Evolutionary conservation across 179 eudicot genomes (phyloP).

Genomic region (Silene noctiflora): DNA sequence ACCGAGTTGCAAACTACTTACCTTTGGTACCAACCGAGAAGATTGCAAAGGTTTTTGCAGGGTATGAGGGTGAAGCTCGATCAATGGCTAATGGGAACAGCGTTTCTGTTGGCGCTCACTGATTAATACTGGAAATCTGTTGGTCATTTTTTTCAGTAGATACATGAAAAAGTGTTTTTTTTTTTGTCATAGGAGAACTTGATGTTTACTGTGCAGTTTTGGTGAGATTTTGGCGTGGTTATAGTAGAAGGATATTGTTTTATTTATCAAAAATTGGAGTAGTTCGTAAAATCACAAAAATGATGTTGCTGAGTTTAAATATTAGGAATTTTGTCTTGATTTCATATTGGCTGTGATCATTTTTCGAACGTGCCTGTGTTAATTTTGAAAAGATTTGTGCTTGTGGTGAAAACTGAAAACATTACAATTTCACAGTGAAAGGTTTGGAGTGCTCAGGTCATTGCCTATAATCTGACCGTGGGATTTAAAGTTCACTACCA

Average conservation of each 20-base stretch:
- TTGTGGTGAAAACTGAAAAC: no score
- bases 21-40: conserved; percentile 84
- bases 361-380: no score
- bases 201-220: conserved; percentile 25
- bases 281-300: no score
- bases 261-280: not conserved
- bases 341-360: no score
- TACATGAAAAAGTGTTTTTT: not conserved
- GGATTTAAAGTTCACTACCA: no score
- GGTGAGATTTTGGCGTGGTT: conserved; percentile 6
- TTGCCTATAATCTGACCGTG: no score
- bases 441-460: no score
- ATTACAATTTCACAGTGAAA: no score
- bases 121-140: not conserved
- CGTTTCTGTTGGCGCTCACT: conserved; percentile 34
- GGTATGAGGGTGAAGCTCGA: conserved; percentile 11
- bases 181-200: conserved; percentile 18
- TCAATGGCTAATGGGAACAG: not conserved
- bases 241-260: not conserved
- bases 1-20: conserved; percentile 60
- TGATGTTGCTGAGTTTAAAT: not conserved
- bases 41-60: conserved; percentile 65
- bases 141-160: not conserved
- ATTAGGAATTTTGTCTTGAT: not conserved
- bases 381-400: no score